These are phyloP conservation scores for Royoungia palumana DNA, from an alignment of 768 basidiomycete species.

Conservation along the genomic window DNA sequence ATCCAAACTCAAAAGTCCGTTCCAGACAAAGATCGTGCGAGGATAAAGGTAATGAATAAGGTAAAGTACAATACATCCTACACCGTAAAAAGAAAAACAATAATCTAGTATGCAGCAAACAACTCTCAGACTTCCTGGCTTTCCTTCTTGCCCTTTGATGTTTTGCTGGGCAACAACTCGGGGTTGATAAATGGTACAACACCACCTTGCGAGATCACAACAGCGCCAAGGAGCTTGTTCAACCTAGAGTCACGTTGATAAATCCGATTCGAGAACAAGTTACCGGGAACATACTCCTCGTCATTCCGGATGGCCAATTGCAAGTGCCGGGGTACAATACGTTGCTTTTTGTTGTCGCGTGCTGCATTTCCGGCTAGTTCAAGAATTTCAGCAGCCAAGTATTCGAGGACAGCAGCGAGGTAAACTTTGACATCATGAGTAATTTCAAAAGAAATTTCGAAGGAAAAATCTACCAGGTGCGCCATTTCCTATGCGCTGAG, in stretches of 20 bases:
- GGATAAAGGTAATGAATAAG: constrained; percentile 22
- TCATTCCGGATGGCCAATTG: constrained; percentile 66
- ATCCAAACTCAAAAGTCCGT: too few relatives aligned
- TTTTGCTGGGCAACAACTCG: constrained; percentile 52
- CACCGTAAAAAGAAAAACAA: constrained; percentile 15
- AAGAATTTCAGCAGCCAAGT: constrained; percentile 61
- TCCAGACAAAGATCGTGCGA: not conserved
- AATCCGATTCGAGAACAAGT: not conserved
- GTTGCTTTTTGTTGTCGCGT: constrained; percentile 55
- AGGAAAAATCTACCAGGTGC: constrained; percentile 38
- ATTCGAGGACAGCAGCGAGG: constrained; percentile 59
- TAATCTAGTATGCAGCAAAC: constrained; percentile 6
- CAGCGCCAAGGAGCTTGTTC: constrained; percentile 41
- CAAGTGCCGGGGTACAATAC: constrained; percentile 63
- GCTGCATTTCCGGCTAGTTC: constrained; percentile 59
- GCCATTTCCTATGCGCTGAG: constrained; percentile 53
- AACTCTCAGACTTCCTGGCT: constrained; percentile 41
- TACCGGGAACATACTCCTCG: constrained; percentile 38
- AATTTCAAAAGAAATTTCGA: too few relatives aligned
- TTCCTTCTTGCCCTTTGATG: constrained; percentile 51
- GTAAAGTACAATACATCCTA: constrained; percentile 33
- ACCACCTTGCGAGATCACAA: constrained; percentile 65
- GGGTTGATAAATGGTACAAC: constrained; percentile 51
- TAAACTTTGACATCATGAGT: constrained; percentile 38
- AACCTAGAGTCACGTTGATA: constrained; percentile 22